Evolutionary conservation across 2,329 filamentous ascomycete genomes (phyloP).

Genomic region (Colletotrichum australisinense): DNA sequence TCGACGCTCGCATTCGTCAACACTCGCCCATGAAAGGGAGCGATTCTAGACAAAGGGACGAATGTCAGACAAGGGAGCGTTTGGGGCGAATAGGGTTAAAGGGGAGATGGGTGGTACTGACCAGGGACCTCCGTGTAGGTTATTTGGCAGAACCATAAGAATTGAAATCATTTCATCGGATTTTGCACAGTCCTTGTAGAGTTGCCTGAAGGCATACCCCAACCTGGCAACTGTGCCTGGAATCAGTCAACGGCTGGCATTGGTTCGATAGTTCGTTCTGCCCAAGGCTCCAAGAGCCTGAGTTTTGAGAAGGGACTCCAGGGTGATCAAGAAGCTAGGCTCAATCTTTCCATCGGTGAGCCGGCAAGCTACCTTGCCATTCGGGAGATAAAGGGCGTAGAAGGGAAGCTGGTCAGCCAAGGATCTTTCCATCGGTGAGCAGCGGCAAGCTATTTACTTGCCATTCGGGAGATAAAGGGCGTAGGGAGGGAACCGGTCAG

Average conservation of each 20-base stretch:
- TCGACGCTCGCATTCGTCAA: conserved; percentile 15
- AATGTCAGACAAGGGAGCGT: conserved; percentile 19
- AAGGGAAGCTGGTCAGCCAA: not conserved
- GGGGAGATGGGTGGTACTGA: not conserved
- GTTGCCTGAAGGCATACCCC: not conserved
- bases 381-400: not conserved
- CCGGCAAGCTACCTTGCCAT: not conserved
- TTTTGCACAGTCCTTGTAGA: conserved; percentile 5
- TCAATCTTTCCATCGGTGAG: not conserved
- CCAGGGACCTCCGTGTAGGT: conserved; percentile 3
- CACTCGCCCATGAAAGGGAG: not conserved
- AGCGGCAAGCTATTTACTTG: too few species aligned
- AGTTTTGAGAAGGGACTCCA: not conserved
- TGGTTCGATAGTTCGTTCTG: not conserved
- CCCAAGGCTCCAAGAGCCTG: too few species aligned
- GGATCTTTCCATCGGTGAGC: not conserved
- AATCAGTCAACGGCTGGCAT: not conserved
- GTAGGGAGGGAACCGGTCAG: not conserved
- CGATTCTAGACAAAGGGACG: not conserved
- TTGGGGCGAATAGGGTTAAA: conserved; percentile 27
- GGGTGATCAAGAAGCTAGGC: not conserved
- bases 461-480: not conserved
- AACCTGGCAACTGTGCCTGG: not conserved
- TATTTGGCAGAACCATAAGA: conserved; percentile 24
- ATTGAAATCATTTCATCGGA: conserved; percentile 16